Conservation (phyloP, 768 basidiomycete genomes). For the Cantharellus cinnabarinus region DNA sequence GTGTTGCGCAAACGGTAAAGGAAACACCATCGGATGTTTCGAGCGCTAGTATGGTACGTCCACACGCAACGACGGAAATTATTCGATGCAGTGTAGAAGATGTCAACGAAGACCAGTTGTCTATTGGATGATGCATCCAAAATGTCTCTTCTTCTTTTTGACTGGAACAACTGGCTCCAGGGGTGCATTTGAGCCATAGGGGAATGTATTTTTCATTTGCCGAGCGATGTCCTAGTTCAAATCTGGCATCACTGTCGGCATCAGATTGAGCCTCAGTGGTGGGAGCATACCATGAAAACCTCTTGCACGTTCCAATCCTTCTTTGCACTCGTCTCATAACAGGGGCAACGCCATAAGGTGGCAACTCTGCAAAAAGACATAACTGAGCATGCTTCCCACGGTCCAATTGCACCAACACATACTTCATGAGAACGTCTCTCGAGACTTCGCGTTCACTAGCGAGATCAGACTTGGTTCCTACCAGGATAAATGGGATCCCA, state of each 20-base stretch:
- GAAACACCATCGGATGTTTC: too few relatives aligned
- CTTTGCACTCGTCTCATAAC: constrained; percentile 81
- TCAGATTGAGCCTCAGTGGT: neutral
- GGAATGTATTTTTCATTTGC: constrained; percentile 4
- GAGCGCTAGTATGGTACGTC: too few relatives aligned
- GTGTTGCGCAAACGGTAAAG: too few relatives aligned
- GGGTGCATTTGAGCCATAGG: neutral
- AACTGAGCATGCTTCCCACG: neutral
- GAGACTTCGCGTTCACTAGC: constrained; percentile 63
- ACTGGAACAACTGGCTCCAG: neutral
- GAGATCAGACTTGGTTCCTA: constrained; percentile 72
- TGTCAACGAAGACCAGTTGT: too few relatives aligned
- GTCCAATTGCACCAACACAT: neutral
- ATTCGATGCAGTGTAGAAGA: too few relatives aligned
- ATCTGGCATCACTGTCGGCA: neutral
- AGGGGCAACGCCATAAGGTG: constrained; percentile 25
- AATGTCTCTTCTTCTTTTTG: too few relatives aligned
- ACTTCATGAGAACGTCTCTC: constrained; percentile 11
- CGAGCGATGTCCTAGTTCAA: constrained; percentile 3
- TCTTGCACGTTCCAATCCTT: constrained; percentile 61
- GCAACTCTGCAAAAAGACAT: neutral
- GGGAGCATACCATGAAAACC: constrained; percentile 32
- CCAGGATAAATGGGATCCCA: constrained; percentile 59
- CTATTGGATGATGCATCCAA: too few relatives aligned
- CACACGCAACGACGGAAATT: too few relatives aligned